Evolutionary conservation across 2,329 filamentous ascomycete genomes (phyloP).

Genomic region (Thermothelomyces thermophilus): DNA sequence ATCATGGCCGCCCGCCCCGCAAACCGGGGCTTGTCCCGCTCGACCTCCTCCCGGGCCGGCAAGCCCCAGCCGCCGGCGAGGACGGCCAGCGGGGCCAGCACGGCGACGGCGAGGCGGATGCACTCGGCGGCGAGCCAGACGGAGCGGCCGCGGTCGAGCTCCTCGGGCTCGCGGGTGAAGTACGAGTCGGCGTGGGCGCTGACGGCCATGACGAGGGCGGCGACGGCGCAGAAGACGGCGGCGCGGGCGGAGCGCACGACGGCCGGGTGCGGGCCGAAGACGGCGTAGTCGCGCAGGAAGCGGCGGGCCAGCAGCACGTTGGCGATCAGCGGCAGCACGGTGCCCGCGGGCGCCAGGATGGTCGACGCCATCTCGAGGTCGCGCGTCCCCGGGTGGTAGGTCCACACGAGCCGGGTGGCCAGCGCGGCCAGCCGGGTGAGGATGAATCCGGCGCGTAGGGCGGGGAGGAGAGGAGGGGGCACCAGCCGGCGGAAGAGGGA

Average conservation of each 20-base stretch:
- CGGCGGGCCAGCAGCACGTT: constrained; percentile 58
- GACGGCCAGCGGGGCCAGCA: constrained; percentile 51
- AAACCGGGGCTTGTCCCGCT: constrained; percentile 38
- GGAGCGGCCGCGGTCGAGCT: constrained; percentile 40
- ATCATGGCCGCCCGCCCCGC: constrained; percentile 50
- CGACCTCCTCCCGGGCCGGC: neutral
- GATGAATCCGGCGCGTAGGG: constrained; percentile 33
- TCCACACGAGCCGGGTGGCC: constrained; percentile 25
- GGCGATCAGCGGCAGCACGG: constrained; percentile 55
- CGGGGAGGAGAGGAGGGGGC: neutral
- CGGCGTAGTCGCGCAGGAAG: constrained; percentile 47
- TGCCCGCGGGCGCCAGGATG: constrained; percentile 52
- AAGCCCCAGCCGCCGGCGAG: constrained; percentile 22
- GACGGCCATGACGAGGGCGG: constrained; percentile 47
- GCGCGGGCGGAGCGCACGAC: constrained; percentile 41
- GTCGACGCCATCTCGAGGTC: constrained; percentile 36
- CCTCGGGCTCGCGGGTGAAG: constrained; percentile 45
- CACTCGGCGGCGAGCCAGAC: constrained; percentile 50
- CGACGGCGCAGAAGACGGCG: constrained; percentile 37
- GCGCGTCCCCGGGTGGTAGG: constrained; percentile 10
- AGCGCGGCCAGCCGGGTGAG: constrained; percentile 30
- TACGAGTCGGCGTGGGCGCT: constrained; percentile 45
- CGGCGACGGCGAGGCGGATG: constrained; percentile 50
- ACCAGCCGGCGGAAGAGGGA: constrained; percentile 29
- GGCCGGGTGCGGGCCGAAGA: constrained; percentile 37